phyloP scores from a whole-genome alignment of 768 basidiomycete species.

The Boletus insuetus region DNA sequence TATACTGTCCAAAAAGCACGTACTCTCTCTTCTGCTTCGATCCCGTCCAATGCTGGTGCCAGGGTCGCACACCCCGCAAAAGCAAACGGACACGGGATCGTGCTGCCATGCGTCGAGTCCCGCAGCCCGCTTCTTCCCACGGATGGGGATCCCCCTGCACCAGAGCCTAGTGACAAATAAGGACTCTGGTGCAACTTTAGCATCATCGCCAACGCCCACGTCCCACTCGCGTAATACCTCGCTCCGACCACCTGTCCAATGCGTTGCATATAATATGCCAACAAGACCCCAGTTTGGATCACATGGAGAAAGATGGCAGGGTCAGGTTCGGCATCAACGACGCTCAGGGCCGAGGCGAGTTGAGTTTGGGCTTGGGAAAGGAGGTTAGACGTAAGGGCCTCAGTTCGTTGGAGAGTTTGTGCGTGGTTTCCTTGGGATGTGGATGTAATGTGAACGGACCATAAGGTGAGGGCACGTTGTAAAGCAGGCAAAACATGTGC shows the following conservation, averaged over 20 bases:
- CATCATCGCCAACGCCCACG: conserved; percentile 45
- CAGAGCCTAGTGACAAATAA: background rate
- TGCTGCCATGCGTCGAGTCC: background rate
- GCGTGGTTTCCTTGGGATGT: conserved; percentile 35
- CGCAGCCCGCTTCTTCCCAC: background rate
- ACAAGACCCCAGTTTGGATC: conserved; percentile 61
- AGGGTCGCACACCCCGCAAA: conserved; percentile 22
- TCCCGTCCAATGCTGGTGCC: conserved; percentile 27
- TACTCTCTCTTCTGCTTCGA: conserved; percentile 38
- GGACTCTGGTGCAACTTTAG: conserved; percentile 43
- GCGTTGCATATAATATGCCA: conserved; percentile 64
- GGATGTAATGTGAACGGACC: conserved; percentile 49
- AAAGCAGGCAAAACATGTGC: conserved; percentile 47
- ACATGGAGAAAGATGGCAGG: conserved; percentile 47
- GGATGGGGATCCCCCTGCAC: background rate
- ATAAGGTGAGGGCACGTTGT: conserved; percentile 48
- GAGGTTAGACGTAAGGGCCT: conserved; percentile 27
- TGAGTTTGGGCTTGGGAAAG: conserved; percentile 49
- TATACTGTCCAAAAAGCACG: conserved; percentile 40
- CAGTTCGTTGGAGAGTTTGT: conserved; percentile 13
- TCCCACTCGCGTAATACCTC: conserved; percentile 50
- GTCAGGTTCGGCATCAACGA: conserved; percentile 30
- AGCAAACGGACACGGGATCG: background rate
- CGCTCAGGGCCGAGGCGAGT: conserved; percentile 42
- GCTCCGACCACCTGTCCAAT: conserved; percentile 59